Base-by-base conservation (phyloP, 306 rosid genomes). In the Castanea mollissima region DNA sequence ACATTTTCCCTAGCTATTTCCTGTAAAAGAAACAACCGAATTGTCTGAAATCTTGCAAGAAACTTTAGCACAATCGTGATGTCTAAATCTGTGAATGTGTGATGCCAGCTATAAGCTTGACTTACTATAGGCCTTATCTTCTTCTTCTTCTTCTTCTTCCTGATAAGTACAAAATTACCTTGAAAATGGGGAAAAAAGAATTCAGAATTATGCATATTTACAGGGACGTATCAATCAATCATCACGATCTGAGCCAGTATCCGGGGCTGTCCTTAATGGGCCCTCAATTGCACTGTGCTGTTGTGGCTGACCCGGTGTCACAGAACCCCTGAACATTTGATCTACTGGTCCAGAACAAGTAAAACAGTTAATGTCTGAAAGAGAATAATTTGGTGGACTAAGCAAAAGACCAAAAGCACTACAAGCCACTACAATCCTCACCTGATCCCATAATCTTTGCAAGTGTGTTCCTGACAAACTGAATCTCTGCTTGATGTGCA, bases 401-500 rank as follows among this genome's bases (percentile, higher is more conserved):
- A 25, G 23, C 16, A 35, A 82, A 34, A 59, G 51, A 71, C 8
- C 46, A 57, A n/a, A 21, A 44, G 16, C 32, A 67, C 44, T 15
- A 46, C 46, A 73, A 10, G 73, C 19, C 55, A 55, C 57, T 15
- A 65, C 16, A 55, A 78, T 74, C 62, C 78, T 85, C 75, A 92
- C 99, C 99, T 87, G 95, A 89, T 78, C 90, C 85, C 78, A 82
- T 76, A 63, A 89, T 72, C 85, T 82, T 90, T 82, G 75, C 55
- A 38, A 88, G 6, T 55, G 91, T 56, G 31, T 62, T 82, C 86
- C 69, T 85, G 41, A 88, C 92, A 71, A 82, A 86, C 76, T 88
- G 82, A 67, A 92, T 86, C 80, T 92, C 95, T 18, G 85, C 65
- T 82, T 86, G 88, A 84, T 91, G 82, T 75, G 92, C 83, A 54